Base-by-base conservation (phyloP, 352 stramenopile genomes). In the Globisporangium viniferum region DNA sequence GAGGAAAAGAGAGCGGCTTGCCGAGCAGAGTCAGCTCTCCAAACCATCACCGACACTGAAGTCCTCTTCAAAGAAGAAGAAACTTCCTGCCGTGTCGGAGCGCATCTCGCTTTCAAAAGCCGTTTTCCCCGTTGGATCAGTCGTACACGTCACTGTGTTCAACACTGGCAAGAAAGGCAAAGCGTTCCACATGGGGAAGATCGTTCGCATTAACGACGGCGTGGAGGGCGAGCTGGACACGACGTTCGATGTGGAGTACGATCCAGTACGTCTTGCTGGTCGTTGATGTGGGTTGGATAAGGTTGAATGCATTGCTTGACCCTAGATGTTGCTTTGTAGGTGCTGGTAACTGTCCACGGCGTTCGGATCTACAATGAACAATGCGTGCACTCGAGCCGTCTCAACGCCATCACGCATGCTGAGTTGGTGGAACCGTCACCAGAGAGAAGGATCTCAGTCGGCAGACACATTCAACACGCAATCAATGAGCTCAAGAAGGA, bases 161-260 rank as follows among this genome's bases (percentile, higher is more conserved):
- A 66, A 68, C 58, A 51, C 20, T 20, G 31, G 67, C 18, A 33
- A 53, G 61, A 70, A 67, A 12, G 20, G 53, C 18, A 64, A 51
- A 46, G 29, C 27, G 15, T 71, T 69, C 39, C 66, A 76, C 9
- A 63, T 63, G 64, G 81, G 68, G 8, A 79, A 68, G 36, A 62
- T 91, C 5, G 33, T 74, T 10, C 62, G 64, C 7, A 76, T 84
- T 27, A 76, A 84, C 24, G 61, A 77, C 29, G 18, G 68, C 3
- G 39, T 31, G 14, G 57, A 59, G 1, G 48, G 57, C 15, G 29
- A 41, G 27, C 71, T 75, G 35, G 62, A 64, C 22, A 69, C 73
- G 9, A 79, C 72, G 2, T 80, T 89, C 22, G 82, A 88, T 39
- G 59, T 91, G 7, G 72, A 82, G 33, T 91, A 88, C 51, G 48